phyloP scores from a whole-genome alignment of 306 rosid genomes.

The Vicia villosa region DNA sequence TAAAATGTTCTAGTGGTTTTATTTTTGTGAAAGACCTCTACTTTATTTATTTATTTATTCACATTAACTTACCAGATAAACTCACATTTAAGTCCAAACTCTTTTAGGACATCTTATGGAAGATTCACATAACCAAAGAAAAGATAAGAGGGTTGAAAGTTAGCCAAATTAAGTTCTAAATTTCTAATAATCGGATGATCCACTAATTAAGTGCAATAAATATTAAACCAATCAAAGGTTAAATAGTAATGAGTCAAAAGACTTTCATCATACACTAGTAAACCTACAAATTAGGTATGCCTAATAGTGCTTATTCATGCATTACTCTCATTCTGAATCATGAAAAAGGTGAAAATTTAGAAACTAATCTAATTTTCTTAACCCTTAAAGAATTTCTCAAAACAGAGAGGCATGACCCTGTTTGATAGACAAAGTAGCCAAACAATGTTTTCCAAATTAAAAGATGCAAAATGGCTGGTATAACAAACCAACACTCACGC shows the following conservation, averaged over 20 bases:
- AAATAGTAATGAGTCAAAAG: background rate
- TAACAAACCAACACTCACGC: constrained; percentile 30
- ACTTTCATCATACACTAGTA: background rate
- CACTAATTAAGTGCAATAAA: background rate
- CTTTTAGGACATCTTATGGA: background rate
- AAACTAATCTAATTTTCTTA: background rate
- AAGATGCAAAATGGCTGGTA: constrained; percentile 38
- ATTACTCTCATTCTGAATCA: background rate
- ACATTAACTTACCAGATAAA: background rate
- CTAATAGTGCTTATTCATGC: background rate
- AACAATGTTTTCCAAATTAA: constrained; percentile 24
- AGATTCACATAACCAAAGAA: background rate
- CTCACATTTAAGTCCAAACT: background rate
- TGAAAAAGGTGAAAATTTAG: background rate
- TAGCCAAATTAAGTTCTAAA: background rate
- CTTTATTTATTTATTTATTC: background rate
- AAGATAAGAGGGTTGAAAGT: background rate
- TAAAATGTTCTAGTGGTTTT: too few relatives aligned
- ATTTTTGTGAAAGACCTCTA: too few relatives aligned
- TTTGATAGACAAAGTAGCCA: constrained; percentile 27
- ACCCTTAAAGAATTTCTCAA: constrained; percentile 22
- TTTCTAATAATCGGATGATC: background rate
- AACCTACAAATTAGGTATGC: constrained; percentile 1
- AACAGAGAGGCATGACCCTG: background rate
- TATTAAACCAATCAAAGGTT: background rate